phyloP scores from a whole-genome alignment of 1,284 basidiomycete species.

The Peniophora sp. region DNA sequence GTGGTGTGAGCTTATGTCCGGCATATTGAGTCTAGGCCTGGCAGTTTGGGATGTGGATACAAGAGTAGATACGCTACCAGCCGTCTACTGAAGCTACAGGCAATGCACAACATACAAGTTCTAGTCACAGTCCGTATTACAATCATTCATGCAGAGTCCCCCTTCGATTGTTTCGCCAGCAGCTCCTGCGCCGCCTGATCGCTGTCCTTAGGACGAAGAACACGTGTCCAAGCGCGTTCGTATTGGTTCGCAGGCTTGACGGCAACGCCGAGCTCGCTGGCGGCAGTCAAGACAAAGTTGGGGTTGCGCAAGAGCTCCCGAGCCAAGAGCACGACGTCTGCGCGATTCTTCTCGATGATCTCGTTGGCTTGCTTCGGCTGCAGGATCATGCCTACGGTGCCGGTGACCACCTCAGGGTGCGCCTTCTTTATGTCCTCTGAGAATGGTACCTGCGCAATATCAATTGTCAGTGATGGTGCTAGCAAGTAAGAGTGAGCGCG shows the following conservation, averaged over 20 bases:
- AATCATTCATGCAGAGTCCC: too few relatives aligned
- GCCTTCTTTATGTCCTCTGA: constrained; percentile 63
- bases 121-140: too few relatives aligned
- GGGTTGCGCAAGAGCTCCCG: constrained; percentile 57
- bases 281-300: constrained; percentile 48
- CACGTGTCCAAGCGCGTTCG: constrained; percentile 48
- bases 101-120: too few relatives aligned
- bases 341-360: constrained; percentile 55
- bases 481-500: too few relatives aligned
- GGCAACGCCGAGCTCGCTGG: constrained; percentile 44
- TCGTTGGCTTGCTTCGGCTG: constrained; percentile 57
- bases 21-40: too few relatives aligned
- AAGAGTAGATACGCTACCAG: too few relatives aligned
- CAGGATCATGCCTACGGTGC: constrained; percentile 71
- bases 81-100: too few relatives aligned
- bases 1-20: too few relatives aligned
- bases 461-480: background rate
- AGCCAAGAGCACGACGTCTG: constrained; percentile 64
- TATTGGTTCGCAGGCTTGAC: constrained; percentile 64
- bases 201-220: constrained; percentile 26
- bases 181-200: too few relatives aligned
- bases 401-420: constrained; percentile 46
- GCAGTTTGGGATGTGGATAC: too few relatives aligned
- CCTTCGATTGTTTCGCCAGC: too few relatives aligned
- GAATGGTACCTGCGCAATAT: constrained; percentile 48